phyloP scores from a whole-genome alignment of 2,329 filamentous ascomycete genomes.

The Fusarium sp. region DNA sequence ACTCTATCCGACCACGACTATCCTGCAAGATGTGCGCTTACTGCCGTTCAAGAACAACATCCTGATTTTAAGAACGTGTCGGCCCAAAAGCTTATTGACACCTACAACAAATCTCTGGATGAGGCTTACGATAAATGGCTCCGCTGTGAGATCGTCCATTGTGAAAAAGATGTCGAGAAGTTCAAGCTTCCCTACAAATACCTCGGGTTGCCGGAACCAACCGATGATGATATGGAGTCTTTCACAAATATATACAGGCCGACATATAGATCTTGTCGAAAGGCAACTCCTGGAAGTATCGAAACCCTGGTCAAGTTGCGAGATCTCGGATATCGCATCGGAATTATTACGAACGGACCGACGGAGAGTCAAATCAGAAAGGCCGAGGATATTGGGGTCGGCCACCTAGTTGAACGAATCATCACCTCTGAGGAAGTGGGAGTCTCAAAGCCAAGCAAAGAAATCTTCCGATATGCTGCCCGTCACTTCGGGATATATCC shows the following conservation, averaged over 20 bases:
- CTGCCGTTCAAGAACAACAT: not conserved
- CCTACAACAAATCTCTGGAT: constrained; percentile 3
- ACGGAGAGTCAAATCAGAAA: constrained; percentile 8
- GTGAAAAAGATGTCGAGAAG: constrained; percentile 1
- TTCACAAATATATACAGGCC: constrained; percentile 13
- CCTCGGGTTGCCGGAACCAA: not conserved
- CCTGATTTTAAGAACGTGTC: not conserved
- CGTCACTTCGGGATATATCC: not conserved
- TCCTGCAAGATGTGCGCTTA: not conserved
- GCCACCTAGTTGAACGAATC: constrained; percentile 3
- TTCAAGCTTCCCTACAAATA: not conserved
- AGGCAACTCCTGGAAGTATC: constrained; percentile 14
- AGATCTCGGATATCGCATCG: constrained; percentile 15
- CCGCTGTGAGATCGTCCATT: not conserved
- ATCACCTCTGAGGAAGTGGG: constrained; percentile 20
- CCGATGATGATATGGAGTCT: not conserved
- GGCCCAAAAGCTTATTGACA: not conserved
- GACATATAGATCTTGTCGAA: constrained; percentile 9
- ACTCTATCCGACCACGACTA: constrained; percentile 22
- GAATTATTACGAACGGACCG: constrained; percentile 11
- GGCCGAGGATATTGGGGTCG: constrained; percentile 6
- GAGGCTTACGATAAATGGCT: constrained; percentile 5
- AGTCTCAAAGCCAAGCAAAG: constrained; percentile 1
- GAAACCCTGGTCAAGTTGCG: constrained; percentile 1
- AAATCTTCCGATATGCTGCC: constrained; percentile 12